Base-by-base conservation (phyloP, 2,329 filamentous ascomycete species). In the Paecilomyces fulvus region DNA sequence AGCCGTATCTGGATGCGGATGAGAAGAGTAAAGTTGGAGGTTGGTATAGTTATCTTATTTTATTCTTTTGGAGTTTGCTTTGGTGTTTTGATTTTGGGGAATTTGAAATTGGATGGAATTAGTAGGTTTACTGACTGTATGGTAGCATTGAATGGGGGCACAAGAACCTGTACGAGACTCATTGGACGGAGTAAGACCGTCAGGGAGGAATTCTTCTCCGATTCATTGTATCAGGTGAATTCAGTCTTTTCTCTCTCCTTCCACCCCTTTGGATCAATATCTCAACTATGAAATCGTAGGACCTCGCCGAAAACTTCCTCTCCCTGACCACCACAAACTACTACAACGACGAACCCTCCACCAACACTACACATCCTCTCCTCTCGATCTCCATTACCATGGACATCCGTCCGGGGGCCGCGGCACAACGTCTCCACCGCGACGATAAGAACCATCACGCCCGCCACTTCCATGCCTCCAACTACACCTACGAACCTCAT, bases 401-500 rank as follows among this genome's bases (percentile, higher is more conserved):
- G 64, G 67, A 69, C 51, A 68, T 68, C 0, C 68, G 65, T 5
- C 69, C 71, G 0, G 67, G 69, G 2, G 68, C 66, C 2, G 56
- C 61, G 3, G 63, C 71, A 1, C 71, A 73, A 55, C 61, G 63
- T 8, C 63, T 74, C 6, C 71, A 74, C 54, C 69, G 72, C 4
- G 71, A 73, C 55, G 72, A 75, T 58, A 74, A 73, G 57, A 73
- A 71, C 55, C 71, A 73, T 53, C 72, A 74, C 54, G 3, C 50
- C 60, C 12, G 56, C 64, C 0, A 51, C 58, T 1, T 51, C 53
- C 37, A n/a, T 17, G 14, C 37, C 14, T 43, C 37, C 14, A 43
- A 17, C 1, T 72, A 73, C 52, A 37, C 53, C 10, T 57, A 54
- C 12, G 48, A 54, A 12, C 60, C 60, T 3, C 65, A 67, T 17